phyloP scores from a whole-genome alignment of 2,329 filamentous ascomycete genomes.

The Penicillium hordei region DNA sequence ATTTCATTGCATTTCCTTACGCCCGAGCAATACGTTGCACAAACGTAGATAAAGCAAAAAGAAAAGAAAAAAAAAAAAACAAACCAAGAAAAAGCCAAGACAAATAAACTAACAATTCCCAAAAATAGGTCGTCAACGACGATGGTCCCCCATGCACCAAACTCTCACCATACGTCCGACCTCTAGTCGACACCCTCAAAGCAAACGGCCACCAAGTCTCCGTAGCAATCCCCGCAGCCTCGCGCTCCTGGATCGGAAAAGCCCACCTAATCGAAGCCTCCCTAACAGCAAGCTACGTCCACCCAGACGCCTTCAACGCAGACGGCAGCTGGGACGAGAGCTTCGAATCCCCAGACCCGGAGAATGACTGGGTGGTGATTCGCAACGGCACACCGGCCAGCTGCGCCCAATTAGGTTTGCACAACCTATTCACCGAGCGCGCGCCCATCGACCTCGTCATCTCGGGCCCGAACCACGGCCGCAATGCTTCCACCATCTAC shows the following conservation, averaged over 20 bases:
- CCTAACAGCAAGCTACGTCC: conserved; percentile 77
- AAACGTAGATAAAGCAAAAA: background rate
- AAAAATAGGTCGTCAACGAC: conserved; percentile 58
- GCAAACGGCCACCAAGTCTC: conserved; percentile 75
- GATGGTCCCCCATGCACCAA: conserved; percentile 71
- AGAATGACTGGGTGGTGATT: conserved; percentile 65
- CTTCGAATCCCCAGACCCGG: background rate
- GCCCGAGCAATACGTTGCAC: background rate
- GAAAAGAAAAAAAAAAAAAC: background rate
- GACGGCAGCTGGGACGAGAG: conserved; percentile 54
- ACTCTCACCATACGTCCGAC: conserved; percentile 73
- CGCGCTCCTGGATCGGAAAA: conserved; percentile 95
- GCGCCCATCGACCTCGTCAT: conserved; percentile 71
- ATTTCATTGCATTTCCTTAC: conserved; percentile 5
- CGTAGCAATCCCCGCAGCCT: conserved; percentile 81
- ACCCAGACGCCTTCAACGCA: conserved; percentile 54
- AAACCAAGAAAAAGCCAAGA: background rate
- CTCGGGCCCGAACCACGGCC: conserved; percentile 74
- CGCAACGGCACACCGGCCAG: conserved; percentile 74
- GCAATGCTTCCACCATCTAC: conserved; percentile 76
- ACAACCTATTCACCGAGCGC: conserved; percentile 69
- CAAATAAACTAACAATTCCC: background rate
- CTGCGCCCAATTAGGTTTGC: conserved; percentile 73
- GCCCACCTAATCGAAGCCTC: conserved; percentile 88
- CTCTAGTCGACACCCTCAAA: conserved; percentile 67